Base-by-base conservation (phyloP, 2,329 filamentous ascomycete species). In the Penicillium concentricum region DNA sequence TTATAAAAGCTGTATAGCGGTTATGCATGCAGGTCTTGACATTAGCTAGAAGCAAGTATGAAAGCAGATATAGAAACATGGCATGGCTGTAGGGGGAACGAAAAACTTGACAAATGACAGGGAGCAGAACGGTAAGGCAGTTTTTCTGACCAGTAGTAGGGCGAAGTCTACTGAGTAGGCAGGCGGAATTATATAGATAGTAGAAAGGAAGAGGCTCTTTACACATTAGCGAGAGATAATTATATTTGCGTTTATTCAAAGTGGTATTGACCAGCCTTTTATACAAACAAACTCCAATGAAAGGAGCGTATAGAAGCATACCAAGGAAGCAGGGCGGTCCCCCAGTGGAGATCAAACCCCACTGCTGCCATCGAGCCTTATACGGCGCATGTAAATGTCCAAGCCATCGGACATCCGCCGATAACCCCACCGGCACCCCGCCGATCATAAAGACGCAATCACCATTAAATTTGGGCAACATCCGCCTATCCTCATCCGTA, bases 321-420 rank as follows among this genome's bases (percentile, higher is more conserved):
- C 12, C 43, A 22, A 28, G 28, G 28, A 28, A 28, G 28, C 28
- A 28, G 28, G 24, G 24, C 24, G 3, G 9, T 28, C 28, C 28
- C 28, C 2, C 28, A 28, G 28, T 10, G 28, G 8, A 26, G 24
- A 26, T 26, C 24, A 26, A 26, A 4, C 24, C 24, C 24, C 22
- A 24, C 22, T 26, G 24, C 22, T 26, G 24, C 24, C 24, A 6
- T 26, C 6, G 24, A 26, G 5, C 3, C 24, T 26, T 5, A 26
- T 26, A 6, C 5, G 3, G 6, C 24, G 24, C 24, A 6, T 26
- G 24, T 26, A 26, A 6, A 26, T 26, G 24, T 26, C 24, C 24
- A 28, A 28, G 28, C 28, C 9, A 42, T 56, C 54, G 54, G 54
- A 47, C 49, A 56, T 46, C 18, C n/a, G n/a, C 54, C 54, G 49